Evolutionary conservation across 164 flowering plant species (phyloP), one percentile per base, ranked within the genome.

Genomic region (Dillenia suffruticosa): DNA sequence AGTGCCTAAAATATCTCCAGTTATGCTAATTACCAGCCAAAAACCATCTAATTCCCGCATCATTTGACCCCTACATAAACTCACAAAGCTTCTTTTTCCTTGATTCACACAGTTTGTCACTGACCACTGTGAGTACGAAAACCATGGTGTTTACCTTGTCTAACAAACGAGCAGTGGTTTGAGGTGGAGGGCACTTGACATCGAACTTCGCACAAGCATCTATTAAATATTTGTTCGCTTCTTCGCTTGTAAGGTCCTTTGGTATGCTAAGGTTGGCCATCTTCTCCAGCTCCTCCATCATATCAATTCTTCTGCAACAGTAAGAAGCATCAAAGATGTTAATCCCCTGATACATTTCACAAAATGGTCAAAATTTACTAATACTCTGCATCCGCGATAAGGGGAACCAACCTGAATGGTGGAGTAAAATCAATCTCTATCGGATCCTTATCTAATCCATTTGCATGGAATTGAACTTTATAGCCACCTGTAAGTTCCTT

Each of bases 391-490:
- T 19, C 22, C 22, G 1, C 22, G 22, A 55, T 8, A 43, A 15
- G 49, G 54, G 14, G 2, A 17, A 56, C 58, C 32, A 4, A 94
- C 99, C 97, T 91, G 84, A 94, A 94, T 50, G 99, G 99, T 8
- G 99, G 99, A 61, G 99, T 89, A 63, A 94, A 91, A 66, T 94
- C 99, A 63, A 94, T 94, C 75, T 89, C 97, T 59, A 94, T 86
- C 6, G 99, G 96, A 26, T 89, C 96, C 53, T 82, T 75, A 48
- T 88, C 87, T 53, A 76, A 64, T 13, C 97, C 99, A 84, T 89
- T 82, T 44, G 96, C 77, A 69, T 88, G 99, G 68, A 82, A 88
- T 65, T 85, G 82, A 12, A 94, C 81, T 73, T 79, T 85, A 64
- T 88, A 94, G 46, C 96, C 86, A 67, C 97, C 97, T 9, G 97